Evolutionary conservation across 2,329 filamentous ascomycete genomes (phyloP).

Genomic region (Curvularia sp.): DNA sequence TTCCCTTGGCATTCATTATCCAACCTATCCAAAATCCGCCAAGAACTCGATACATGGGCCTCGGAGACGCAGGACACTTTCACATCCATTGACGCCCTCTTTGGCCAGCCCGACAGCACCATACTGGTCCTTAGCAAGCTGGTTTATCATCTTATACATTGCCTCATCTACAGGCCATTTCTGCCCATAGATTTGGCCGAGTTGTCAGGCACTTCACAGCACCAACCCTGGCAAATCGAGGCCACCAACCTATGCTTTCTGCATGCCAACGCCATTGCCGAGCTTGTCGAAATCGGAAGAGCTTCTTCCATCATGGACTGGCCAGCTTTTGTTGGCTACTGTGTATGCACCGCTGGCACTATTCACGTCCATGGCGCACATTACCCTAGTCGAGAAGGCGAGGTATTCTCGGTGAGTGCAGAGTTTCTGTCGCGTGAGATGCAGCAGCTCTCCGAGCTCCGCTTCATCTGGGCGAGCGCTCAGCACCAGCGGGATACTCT

Average conservation of each 20-base stretch:
- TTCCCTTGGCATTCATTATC: conserved; percentile 91
- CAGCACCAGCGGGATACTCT: conserved; percentile 82
- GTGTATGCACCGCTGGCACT: conserved; percentile 83
- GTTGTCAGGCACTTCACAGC: conserved; percentile 78
- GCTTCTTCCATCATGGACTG: conserved; percentile 79
- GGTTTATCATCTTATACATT: conserved; percentile 86
- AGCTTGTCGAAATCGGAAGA: conserved; percentile 79
- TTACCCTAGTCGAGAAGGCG: conserved; percentile 70
- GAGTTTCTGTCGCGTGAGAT: conserved; percentile 80
- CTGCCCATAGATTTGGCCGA: conserved; percentile 84
- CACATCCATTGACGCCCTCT: conserved; percentile 75
- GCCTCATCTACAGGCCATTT: conserved; percentile 85
- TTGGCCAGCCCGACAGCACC: conserved; percentile 79
- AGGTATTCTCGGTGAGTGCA: conserved; percentile 68
- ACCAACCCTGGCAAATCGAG: conserved; percentile 92
- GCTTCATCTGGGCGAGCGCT: conserved; percentile 77
- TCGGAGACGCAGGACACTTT: conserved; percentile 82
- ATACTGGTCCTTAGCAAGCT: conserved; percentile 83
- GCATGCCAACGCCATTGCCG: conserved; percentile 86
- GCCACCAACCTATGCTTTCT: conserved; percentile 86
- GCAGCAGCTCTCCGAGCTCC: conserved; percentile 77
- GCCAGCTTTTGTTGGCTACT: conserved; percentile 87
- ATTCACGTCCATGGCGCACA: conserved; percentile 87
- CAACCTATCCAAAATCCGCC: conserved; percentile 83
- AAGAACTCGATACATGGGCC: conserved; percentile 85